Evolutionary conservation across 805 yeast genomes (phyloP), one percentile per base, ranked within the genome.

Genomic region (Candida odintsovae): DNA sequence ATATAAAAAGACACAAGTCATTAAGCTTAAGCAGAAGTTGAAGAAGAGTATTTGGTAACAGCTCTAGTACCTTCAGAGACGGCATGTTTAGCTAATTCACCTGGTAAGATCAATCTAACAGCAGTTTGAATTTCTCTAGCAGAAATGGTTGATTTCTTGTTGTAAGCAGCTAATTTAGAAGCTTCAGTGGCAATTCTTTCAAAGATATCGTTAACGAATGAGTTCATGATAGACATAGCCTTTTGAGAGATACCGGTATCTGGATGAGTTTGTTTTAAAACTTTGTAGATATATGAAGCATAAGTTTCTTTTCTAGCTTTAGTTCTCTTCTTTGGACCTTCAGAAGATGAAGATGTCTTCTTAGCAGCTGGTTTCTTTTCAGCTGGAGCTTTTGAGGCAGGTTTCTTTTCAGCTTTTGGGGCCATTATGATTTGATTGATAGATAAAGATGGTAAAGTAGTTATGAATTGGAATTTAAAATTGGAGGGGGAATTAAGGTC

Each of bases 51-150:
- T 80, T 90, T 90, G 74, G 96, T 88, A 66, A 90, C 96, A 71
- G 97, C 96, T 83, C 96, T 88, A 64, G 96, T 90, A 81, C 97
- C 97, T 77, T 92, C 98, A 66, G 96, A 86, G 64, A 90, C 96
- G 67, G 97, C 97, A 77, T 92, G 97, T 82, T 90, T 90, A 60
- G 97, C 97, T 70, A 90, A 82, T 80, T 92, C 97, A 83, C 97
- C 97, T 63, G 98, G 98, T 65, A 92, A 84, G 74, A 90, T 90
- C 68, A 90, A 84, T 82, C 97, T 89, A 61, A 90, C 97, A 63
- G 98, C 97, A 62, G 97, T 92, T 80, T 90, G 97, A 68, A 92
- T 92, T 80, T 90, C 97, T 79, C 97, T 90, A 54, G 97, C 95
- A 59, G 97, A 89, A 67, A 92, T 92, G 63, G 98, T 92, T 52